Evolutionary conservation across 495 filamentous ascomycete species (phyloP).

Genomic region (Daldinia loculata): DNA sequence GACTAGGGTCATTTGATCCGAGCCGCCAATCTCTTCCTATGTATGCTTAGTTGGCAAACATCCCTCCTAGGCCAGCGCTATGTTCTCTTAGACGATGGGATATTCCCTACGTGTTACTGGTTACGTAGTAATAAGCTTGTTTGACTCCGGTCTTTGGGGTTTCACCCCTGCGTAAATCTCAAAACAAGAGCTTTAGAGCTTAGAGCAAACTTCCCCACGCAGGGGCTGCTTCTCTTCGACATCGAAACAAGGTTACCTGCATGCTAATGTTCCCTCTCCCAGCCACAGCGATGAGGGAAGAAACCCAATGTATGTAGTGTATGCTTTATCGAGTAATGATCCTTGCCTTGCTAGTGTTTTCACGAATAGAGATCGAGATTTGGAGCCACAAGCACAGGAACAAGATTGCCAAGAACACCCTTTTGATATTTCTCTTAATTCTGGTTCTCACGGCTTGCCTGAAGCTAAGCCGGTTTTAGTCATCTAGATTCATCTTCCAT

Average conservation of each 20-base stretch:
- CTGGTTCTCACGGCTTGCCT: conserved; percentile 20
- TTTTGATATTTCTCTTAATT: conserved; percentile 15
- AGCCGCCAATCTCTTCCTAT: not conserved
- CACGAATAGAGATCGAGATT: conserved; percentile 1
- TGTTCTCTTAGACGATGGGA: conserved; percentile 4
- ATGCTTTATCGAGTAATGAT: not conserved
- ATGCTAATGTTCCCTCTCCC: conserved; percentile 31
- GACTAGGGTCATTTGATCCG: conserved; percentile 6
- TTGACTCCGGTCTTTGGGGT: conserved; percentile 15
- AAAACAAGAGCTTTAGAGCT: conserved; percentile 26
- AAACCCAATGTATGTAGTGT: conserved; percentile 8
- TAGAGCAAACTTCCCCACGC: conserved; percentile 29
- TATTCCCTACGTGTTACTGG: conserved; percentile 18
- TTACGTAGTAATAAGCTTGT: conserved; percentile 31
- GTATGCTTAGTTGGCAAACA: conserved; percentile 6
- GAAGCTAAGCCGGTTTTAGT: conserved; percentile 16
- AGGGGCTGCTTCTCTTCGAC: conserved; percentile 23
- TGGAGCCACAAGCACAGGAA: conserved; percentile 8
- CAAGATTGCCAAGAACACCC: not conserved
- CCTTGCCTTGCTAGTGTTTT: conserved; percentile 11
- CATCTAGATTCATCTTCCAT: conserved; percentile 33
- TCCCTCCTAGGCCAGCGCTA: conserved; percentile 5
- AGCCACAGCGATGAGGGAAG: conserved; percentile 13
- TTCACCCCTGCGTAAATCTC: conserved; percentile 38
- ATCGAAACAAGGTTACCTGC: conserved; percentile 42